Evolutionary conservation across 768 basidiomycete species (phyloP), one percentile per base, ranked within the genome.

Genomic region (Harrya chromipes): DNA sequence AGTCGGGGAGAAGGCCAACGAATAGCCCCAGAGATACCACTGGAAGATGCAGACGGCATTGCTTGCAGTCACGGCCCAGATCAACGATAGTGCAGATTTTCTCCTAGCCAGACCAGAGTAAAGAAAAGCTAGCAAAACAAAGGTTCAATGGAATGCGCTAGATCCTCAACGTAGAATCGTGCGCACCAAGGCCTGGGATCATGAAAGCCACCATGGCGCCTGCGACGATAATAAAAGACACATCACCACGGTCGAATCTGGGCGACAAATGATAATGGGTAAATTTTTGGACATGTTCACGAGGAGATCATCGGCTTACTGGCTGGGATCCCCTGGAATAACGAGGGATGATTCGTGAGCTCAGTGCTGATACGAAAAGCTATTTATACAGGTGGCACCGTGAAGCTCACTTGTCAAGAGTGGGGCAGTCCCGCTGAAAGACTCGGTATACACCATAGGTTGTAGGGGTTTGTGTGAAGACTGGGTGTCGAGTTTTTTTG

Each of bases 1-100:
- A 3, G 85, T 76, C 2, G 83, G 75, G 4, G 89, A 90, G 70
- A 94, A 94, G 1, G 90, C 87, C 27, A 94, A 75, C 1, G 80
- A 87, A 71, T 93, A 94, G 67, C 85, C 85, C 83, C 84, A 85
- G 68, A 84, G 75, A 65, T 79, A 91, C 88, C 88, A 90, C 60
- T 87, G 85, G 65, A 89, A 83, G 50, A 89, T 83, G 54, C 81
- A 81, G 54, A 90, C 74, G 7, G 85, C 86, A 58, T 89, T 89
- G 59, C 81, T 78, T 4, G 84, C 85, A 33, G 79, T 74, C 50
- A 86, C 84, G 11, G 77, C 83, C 85, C 85, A 89, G 44, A 89
- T 82, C n/a, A 90, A 66, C 23, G 85, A 81, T 19, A 90, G 60
- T 20, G 75, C 85, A 68, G 75, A 77, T 70, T 89, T 89, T 60